phyloP scores from a whole-genome alignment of 805 yeast species.

The Jamesozyma gamospora region DNA sequence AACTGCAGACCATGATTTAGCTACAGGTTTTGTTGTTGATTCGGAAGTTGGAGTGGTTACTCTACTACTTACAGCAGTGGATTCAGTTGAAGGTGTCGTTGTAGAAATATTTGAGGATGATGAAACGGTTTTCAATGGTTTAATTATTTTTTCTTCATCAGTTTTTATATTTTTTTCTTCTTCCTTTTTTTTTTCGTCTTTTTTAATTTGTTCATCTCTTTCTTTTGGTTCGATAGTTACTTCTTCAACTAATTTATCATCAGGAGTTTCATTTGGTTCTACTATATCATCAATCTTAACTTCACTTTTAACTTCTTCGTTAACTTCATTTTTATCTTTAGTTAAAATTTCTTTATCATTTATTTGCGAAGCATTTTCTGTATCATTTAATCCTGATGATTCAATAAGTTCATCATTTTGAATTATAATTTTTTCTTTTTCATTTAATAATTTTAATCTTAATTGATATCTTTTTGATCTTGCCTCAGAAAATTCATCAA shows the following conservation, averaged over 20 bases:
- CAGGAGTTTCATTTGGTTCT: not conserved
- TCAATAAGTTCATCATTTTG: not conserved
- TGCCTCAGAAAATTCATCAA: conserved; percentile 25
- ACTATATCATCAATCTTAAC: too few relatives aligned
- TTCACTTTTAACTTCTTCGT: not conserved
- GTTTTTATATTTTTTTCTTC: not conserved
- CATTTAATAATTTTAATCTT: conserved; percentile 7
- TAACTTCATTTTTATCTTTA: not conserved
- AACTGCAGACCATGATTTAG: conserved; percentile 29
- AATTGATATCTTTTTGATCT: conserved; percentile 19
- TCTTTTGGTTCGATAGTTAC: not conserved
- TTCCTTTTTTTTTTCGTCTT: conserved; percentile 2
- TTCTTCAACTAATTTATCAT: not conserved
- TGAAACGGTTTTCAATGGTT: conserved; percentile 3
- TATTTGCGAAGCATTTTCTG: too few relatives aligned
- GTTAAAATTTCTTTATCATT: not conserved
- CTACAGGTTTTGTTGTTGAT: conserved; percentile 5
- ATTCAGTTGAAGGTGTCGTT: not conserved
- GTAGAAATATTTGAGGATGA: conserved; percentile 4
- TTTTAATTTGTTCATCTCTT: conserved; percentile 1
- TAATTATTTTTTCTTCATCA: too few relatives aligned
- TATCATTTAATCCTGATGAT: not conserved
- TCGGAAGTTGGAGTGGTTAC: conserved; percentile 6
- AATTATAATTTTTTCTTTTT: not conserved
- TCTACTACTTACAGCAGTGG: conserved; percentile 9